Base-by-base conservation (phyloP, 2,329 filamentous ascomycete genomes). In the Pseudofabraea citricarpa region DNA sequence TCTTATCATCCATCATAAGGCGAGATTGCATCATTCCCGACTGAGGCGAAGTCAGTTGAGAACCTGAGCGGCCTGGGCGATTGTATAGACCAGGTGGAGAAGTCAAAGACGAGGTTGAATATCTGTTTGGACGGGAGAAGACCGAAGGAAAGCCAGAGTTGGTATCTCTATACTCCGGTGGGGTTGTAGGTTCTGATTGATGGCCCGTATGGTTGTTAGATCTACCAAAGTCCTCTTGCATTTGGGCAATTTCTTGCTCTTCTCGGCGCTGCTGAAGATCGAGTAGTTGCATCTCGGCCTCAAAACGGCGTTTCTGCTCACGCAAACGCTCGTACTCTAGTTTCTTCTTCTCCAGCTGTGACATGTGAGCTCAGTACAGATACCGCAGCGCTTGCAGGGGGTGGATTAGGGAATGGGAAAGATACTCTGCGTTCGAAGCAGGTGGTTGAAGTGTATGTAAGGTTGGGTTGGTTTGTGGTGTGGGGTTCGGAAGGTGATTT, bases 131-230 rank as follows among this genome's bases (percentile, higher is more conserved):
- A 32, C 89, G 81, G 43, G 88, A 89, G 61, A 93, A 87, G 53
- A 86, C 81, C 57, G 81, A 82, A 44, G 86, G 82, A 58, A 95
- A 91, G 33, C 83, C 84, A 49, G 79, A 72, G 45, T 64, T 64
- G 10, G 69, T 81, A 52, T 95, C 89, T 56, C 83, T 84, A 64
- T 93, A 91, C 64, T 97, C 93, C 23, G 93, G 93, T 18, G 93
- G 93, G 18, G 93, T 98, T 2, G 93, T 96, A 13, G 93, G 93
- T 68, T 97, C 91, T 56, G 88, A 95, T 62, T 94, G 87, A 57
- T 90, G 86, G 42, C 87, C 87, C 56, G 74, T 62, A 46, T 66
- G 71, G 56, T 53, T 62, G 53, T 65, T 69, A 46, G 74, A 73
- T 51, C 77, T 71, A 32, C 74, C 73, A 45, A 94, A 75, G 55